Evolutionary conservation across 2,329 filamentous ascomycete species (phyloP), one percentile per base, ranked within the genome.

Genomic region (Aspergillus amoenus): DNA sequence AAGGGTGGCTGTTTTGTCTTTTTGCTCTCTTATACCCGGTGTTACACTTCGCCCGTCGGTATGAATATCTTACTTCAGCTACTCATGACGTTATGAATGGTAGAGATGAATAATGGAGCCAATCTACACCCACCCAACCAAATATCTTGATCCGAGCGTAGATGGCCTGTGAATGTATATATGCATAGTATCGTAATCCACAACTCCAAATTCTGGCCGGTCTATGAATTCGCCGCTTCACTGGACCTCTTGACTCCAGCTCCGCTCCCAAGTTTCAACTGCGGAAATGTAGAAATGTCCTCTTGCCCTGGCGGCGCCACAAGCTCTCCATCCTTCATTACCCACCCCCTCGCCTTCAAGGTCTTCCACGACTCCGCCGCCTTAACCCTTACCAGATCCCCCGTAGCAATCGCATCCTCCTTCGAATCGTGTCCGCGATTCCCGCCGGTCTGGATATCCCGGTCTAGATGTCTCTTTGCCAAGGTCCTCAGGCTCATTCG

Each of bases 401-500:
- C 94, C 0, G 95, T 93, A 0, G 93, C 90, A 46, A 88, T 83
- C 0, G 94, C 91, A 70, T 99, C 94, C 72, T 99, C 94, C 24
- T 88, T 88, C 24, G 91, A 96, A 76, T 99, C 94, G 73, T 99
- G 94, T 0, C 94, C 94, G 18, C 74, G 65, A 17, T 75, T 62
- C 58, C 78, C 76, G 43, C 87, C 88, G 37, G 85, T 85, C 73
- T 99, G 94, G 39, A 99, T 97, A 52, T 87, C 84, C 24, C 87
- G 82, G 56, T 87, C 82, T 6, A 99, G 82, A 59, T 89, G 79
- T n/a, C 76, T 79, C 47, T 86, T 82, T 70, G 88, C 87, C 0
- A 99, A 83, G 58, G 79, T 79, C 68, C 90, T 91, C n/a, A 99
- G 82, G 3, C 89, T 84, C 66, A 90, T 82, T 8, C 94, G 87